phyloP scores from a whole-genome alignment of 805 yeast genomes.

The Metschnikowia borealis region DNA sequence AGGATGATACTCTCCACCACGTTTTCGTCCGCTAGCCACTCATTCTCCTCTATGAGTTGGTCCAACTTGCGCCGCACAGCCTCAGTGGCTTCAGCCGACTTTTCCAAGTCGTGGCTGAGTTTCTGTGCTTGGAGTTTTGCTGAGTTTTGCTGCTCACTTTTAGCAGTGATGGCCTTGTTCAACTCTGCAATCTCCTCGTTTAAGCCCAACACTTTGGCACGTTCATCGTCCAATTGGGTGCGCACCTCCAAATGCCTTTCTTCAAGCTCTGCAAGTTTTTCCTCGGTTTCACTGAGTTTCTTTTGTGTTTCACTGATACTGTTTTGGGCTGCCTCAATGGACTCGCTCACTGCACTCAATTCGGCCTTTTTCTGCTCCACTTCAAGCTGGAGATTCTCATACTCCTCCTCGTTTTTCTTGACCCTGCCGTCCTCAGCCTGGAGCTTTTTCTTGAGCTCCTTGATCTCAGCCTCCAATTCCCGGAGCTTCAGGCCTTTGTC shows the following conservation, averaged over 20 bases:
- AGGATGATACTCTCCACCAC: conserved; percentile 53
- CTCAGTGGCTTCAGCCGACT: conserved; percentile 36
- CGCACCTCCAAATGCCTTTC: conserved; percentile 19
- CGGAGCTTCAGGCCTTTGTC: conserved; percentile 80
- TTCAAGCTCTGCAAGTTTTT: conserved; percentile 23
- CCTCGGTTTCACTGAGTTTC: conserved; percentile 12
- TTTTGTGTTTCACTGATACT: conserved; percentile 28
- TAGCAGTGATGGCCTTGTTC: conserved; percentile 40
- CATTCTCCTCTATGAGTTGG: conserved; percentile 49
- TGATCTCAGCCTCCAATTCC: conserved; percentile 54
- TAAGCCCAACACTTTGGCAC: conserved; percentile 56
- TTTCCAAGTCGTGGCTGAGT: conserved; percentile 52
- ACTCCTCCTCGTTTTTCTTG: conserved; percentile 46
- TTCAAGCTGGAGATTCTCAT: conserved; percentile 64
- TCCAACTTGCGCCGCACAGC: conserved; percentile 39
- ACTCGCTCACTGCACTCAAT: conserved; percentile 41
- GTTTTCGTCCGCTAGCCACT: conserved; percentile 70
- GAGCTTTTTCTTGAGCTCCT: conserved; percentile 29
- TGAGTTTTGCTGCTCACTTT: conserved; percentile 43
- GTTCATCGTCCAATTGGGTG: conserved; percentile 48
- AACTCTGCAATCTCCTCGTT: conserved; percentile 74
- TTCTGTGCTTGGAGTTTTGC: conserved; percentile 51
- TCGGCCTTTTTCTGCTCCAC: conserved; percentile 66
- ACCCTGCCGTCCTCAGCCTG: conserved; percentile 38
- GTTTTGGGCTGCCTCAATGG: conserved; percentile 32